Percentiles rank a stretch among this genome's conserved stretches.
These are phyloP conservation scores for Dianthus caryophyllus DNA, from an alignment of 148 eudicot genomes.

Conservation along the genomic window DNA sequence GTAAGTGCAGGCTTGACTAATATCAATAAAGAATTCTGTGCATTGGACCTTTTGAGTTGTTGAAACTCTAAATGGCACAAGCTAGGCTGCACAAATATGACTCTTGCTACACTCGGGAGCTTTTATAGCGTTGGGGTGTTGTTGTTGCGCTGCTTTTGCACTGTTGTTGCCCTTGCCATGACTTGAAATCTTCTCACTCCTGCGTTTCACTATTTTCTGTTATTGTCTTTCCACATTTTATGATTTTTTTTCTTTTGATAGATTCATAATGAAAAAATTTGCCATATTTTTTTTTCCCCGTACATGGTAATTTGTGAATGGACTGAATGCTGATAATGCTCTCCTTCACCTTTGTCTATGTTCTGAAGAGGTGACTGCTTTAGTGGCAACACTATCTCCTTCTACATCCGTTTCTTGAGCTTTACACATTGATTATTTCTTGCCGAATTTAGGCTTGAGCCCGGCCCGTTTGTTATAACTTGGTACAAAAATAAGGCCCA, in stretches of 20 bases:
- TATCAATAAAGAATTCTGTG: no score
- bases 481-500: no score
- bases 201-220: background rate
- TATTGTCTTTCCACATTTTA: background rate
- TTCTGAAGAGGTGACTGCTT: background rate
- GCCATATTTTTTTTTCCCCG: background rate
- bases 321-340: background rate
- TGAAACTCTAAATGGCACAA: no score
- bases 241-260: background rate
- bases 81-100: no score
- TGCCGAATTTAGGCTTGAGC: no score
- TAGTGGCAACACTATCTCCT: background rate
- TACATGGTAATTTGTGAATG: background rate
- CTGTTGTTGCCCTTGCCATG: background rate
- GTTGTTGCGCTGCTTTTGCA: background rate
- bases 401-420: background rate
- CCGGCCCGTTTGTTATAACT: no score
- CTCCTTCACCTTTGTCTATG: background rate
- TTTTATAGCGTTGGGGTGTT: no score
- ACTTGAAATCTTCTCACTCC: slow-evolving; percentile 5
- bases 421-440: background rate
- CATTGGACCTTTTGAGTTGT: no score
- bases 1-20: background rate
- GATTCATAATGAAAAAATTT: background rate
- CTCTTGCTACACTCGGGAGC: no score